These are phyloP conservation scores for Epichloe hybrida DNA, from an alignment of 2,329 filamentous ascomycete species.

Conservation along the genomic window DNA sequence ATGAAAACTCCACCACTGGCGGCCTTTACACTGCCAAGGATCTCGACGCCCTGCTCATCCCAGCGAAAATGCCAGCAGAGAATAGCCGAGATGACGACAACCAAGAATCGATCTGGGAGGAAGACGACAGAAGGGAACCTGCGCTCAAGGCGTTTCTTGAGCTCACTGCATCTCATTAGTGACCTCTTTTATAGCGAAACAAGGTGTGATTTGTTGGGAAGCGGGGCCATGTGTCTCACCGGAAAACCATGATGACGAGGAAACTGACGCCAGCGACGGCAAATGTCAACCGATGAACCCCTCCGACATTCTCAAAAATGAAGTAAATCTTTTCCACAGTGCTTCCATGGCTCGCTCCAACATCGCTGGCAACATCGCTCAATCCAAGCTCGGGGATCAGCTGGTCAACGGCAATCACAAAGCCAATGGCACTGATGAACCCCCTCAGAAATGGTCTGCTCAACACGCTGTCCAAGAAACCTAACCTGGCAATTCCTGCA, in stretches of 20 bases:
- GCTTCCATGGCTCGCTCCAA: constrained; percentile 66
- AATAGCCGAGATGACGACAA: constrained; percentile 74
- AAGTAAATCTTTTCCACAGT: constrained; percentile 78
- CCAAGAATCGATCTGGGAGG: constrained; percentile 78
- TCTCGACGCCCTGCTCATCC: constrained; percentile 65
- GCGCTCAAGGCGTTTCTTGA: constrained; percentile 71
- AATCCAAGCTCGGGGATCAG: constrained; percentile 83
- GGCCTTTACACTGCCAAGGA: constrained; percentile 71
- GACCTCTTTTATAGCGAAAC: background rate
- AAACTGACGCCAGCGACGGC: constrained; percentile 70
- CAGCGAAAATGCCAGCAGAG: constrained; percentile 66
- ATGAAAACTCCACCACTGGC: constrained; percentile 58
- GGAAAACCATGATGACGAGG: constrained; percentile 75
- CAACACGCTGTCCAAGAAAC: constrained; percentile 88
- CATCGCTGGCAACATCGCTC: constrained; percentile 46
- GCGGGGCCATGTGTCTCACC: constrained; percentile 34
- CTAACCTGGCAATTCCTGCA: constrained; percentile 71
- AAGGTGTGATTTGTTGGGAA: background rate
- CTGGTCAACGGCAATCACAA: constrained; percentile 93
- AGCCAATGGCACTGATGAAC: constrained; percentile 93
- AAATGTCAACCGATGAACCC: constrained; percentile 62
- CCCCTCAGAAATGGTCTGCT: constrained; percentile 85
- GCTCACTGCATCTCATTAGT: constrained; percentile 37
- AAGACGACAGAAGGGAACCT: constrained; percentile 72
- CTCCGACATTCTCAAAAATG: constrained; percentile 49